A percentile compares a stretch with the other conserved stretches of the same genome.
Conservation (phyloP, 2,329 filamentous ascomycete genomes). For the Fulvia fulva region DNA sequence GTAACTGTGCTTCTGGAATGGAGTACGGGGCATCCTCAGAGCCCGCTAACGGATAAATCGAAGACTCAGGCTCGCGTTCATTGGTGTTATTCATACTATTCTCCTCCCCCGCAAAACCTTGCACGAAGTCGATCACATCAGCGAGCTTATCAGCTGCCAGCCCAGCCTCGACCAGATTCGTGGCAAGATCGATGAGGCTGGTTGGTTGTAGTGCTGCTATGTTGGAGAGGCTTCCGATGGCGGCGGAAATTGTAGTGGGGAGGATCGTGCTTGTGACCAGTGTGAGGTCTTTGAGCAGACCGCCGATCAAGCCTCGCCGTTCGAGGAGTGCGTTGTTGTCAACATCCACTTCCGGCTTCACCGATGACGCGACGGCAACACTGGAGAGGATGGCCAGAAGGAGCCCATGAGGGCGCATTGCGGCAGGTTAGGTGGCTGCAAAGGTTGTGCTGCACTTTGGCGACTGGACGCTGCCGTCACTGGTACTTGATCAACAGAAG, state of each 20-base stretch:
- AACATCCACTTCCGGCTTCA: neutral
- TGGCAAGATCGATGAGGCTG: neutral
- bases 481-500: neutral
- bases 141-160: neutral
- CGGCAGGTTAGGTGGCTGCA: no score
- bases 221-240: neutral
- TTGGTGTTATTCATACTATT: conserved; percentile 24
- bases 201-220: neutral
- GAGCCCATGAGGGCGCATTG: no score
- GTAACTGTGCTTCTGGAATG: conserved; percentile 43
- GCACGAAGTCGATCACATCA: neutral
- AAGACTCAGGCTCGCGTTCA: conserved; percentile 9
- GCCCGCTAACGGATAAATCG: conserved; percentile 37
- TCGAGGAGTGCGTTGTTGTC: neutral
- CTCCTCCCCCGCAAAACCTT: neutral
- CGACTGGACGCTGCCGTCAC: no score
- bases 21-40: conserved; percentile 46
- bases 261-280: neutral
- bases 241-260: neutral
- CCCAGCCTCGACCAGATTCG: neutral
- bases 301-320: neutral
- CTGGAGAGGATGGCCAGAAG: neutral
- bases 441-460: no score
- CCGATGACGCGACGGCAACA: neutral
- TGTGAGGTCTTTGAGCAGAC: neutral